Percentiles rank a stretch among this genome's conserved stretches.
Conservation (phyloP, 352 stramenopile genomes). For the Globisporangium cederbergense region DNA sequence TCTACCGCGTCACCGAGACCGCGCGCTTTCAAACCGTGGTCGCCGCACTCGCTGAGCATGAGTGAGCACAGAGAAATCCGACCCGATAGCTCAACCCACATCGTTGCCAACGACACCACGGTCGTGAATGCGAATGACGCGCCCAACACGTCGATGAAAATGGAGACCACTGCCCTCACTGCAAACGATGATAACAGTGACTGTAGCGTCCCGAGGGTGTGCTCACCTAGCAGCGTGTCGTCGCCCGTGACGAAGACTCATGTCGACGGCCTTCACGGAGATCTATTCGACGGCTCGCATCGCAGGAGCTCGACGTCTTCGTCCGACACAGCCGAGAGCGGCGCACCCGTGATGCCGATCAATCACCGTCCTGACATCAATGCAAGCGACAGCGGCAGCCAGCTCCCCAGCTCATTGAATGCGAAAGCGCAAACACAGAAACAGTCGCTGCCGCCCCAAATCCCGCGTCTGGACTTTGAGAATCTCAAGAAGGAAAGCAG, state of each 20-base stretch:
- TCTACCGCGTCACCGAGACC: neutral
- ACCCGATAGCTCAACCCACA: neutral
- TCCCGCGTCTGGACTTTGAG: slow-evolving; percentile 2
- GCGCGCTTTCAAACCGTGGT: neutral
- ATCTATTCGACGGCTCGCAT: slow-evolving; percentile 2
- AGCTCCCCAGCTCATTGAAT: neutral
- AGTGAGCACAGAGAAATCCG: slow-evolving; percentile 3
- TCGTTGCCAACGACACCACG: neutral
- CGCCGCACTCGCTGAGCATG: neutral
- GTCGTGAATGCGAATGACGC: neutral
- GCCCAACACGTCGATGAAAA: too few relatives aligned
- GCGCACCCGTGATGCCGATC: slow-evolving; percentile 13
- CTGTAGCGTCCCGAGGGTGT: neutral
- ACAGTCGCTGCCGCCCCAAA: neutral
- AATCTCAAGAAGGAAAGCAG: neutral
- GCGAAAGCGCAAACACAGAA: neutral
- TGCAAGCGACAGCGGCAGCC: neutral
- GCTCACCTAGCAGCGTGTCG: neutral
- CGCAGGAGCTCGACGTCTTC: slow-evolving; percentile 17
- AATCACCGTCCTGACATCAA: neutral
- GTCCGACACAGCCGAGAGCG: slow-evolving; percentile 13
- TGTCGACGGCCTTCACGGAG: neutral
- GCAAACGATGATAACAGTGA: neutral
- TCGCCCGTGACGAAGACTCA: neutral
- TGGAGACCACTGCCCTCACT: too few relatives aligned